Conservation (phyloP, 352 stramenopile genomes). For the Phytophthora vignae region DNA sequence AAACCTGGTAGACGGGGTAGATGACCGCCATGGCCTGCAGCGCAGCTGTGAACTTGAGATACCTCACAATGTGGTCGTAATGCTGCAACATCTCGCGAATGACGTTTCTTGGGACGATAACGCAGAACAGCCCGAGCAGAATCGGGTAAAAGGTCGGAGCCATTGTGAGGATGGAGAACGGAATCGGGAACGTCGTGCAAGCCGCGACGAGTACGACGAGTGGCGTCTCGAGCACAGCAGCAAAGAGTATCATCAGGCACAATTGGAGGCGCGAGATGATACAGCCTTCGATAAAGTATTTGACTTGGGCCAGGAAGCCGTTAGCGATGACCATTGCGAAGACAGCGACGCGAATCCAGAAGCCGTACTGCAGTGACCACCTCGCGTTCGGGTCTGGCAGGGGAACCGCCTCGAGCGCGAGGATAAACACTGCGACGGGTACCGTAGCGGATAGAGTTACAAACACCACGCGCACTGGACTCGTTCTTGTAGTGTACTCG, state of each 20-base stretch:
- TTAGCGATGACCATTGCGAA: constrained; percentile 4
- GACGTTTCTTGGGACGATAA: background rate
- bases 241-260: background rate
- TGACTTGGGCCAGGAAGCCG: background rate
- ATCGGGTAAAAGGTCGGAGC: constrained; percentile 3
- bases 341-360: constrained; percentile 28
- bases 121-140: background rate
- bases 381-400: constrained; percentile 18
- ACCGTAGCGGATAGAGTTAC: constrained; percentile 18
- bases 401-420: constrained; percentile 28
- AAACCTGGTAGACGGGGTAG: constrained; percentile 6
- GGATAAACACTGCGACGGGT: background rate
- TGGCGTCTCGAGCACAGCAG: background rate
- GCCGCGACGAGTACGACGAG: constrained; percentile 3
- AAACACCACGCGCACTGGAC: constrained; percentile 3
- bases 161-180: constrained; percentile 20
- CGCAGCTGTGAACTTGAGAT: constrained; percentile 1
- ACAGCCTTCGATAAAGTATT: constrained; percentile 10
- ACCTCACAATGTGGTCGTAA: constrained; percentile 1
- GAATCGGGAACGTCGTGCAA: constrained; percentile 16
- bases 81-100: constrained; percentile 11
- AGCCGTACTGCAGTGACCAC: constrained; percentile 15
- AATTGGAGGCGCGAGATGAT: constrained; percentile 6
- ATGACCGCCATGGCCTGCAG: constrained; percentile 6
- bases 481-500: constrained; percentile 25